Conservation (phyloP, 2,329 filamentous ascomycete species). For the Aspergillus sojae region DNA sequence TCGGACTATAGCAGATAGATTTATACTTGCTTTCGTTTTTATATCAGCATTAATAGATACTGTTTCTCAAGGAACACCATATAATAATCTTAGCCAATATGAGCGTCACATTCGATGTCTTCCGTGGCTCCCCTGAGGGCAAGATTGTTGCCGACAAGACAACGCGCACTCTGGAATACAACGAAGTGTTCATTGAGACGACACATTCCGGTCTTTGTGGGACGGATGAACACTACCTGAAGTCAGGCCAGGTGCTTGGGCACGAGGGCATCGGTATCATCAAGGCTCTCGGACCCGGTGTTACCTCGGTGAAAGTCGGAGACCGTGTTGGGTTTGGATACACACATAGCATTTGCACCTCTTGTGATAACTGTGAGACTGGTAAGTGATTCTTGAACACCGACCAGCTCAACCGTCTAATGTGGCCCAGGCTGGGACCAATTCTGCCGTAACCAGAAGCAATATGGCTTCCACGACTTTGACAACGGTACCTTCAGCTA, state of each 20-base stretch:
- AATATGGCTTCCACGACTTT: slow-evolving; percentile 31
- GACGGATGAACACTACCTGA: slow-evolving; percentile 24
- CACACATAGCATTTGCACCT: slow-evolving; percentile 28
- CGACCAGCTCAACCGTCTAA: neutral
- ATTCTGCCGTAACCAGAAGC: slow-evolving; percentile 27
- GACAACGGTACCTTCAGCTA: slow-evolving; percentile 36
- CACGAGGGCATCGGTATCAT: slow-evolving; percentile 59
- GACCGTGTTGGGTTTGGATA: slow-evolving; percentile 38
- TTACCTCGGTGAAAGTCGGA: slow-evolving; percentile 49
- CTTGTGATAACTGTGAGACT: slow-evolving; percentile 33
- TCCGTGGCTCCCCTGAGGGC: slow-evolving; percentile 23
- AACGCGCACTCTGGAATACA: slow-evolving; percentile 10
- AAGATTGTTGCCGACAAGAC: slow-evolving; percentile 16
- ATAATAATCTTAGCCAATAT: neutral
- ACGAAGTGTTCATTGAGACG: slow-evolving; percentile 23
- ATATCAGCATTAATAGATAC: neutral
- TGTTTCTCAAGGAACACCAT: neutral
- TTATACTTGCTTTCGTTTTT: neutral
- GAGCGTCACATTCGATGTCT: slow-evolving; percentile 18
- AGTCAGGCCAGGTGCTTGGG: slow-evolving; percentile 42
- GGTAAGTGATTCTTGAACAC: slow-evolving; percentile 9
- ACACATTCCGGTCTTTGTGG: slow-evolving; percentile 28
- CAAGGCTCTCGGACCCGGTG: slow-evolving; percentile 48
- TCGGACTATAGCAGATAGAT: neutral
- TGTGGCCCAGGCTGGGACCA: slow-evolving; percentile 20